Evolutionary conservation across 2,329 filamentous ascomycete species (phyloP).

Genomic region (Calonectria pteridis): DNA sequence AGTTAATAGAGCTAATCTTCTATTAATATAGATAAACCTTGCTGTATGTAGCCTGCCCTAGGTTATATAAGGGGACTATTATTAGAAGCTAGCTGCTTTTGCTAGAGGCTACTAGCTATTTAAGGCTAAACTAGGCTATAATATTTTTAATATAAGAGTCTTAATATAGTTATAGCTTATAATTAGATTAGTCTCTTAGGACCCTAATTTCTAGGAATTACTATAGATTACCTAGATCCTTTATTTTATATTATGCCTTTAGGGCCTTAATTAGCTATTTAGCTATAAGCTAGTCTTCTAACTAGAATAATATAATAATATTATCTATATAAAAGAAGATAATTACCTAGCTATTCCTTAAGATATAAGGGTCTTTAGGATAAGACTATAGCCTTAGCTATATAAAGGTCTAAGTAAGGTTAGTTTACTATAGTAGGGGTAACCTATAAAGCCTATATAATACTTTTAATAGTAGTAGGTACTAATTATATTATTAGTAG

Average conservation of each 20-base stretch:
- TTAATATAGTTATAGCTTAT: not conserved
- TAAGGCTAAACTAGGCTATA: not conserved
- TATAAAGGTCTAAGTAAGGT: too few relatives aligned
- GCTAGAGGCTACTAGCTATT: not conserved
- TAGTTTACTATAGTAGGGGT: too few relatives aligned
- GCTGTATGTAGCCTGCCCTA: not conserved
- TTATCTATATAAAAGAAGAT: conserved; percentile 3
- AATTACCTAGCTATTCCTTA: not conserved
- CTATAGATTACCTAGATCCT: not conserved
- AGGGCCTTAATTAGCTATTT: not conserved
- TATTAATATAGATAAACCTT: not conserved
- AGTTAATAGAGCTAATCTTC: not conserved
- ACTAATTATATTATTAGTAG: too few relatives aligned
- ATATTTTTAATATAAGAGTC: not conserved
- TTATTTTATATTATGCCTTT: not conserved
- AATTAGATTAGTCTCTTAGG: not conserved
- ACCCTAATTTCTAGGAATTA: not conserved
- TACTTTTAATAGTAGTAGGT: too few relatives aligned
- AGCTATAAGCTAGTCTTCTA: not conserved
- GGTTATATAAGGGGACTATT: not conserved
- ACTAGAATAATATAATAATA: not conserved
- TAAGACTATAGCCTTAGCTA: not conserved
- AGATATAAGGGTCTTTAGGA: not conserved
- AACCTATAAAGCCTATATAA: too few relatives aligned
- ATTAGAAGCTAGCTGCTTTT: not conserved